Conservation (phyloP, 2,329 filamentous ascomycete genomes). For the Alternaria solani region DNA sequence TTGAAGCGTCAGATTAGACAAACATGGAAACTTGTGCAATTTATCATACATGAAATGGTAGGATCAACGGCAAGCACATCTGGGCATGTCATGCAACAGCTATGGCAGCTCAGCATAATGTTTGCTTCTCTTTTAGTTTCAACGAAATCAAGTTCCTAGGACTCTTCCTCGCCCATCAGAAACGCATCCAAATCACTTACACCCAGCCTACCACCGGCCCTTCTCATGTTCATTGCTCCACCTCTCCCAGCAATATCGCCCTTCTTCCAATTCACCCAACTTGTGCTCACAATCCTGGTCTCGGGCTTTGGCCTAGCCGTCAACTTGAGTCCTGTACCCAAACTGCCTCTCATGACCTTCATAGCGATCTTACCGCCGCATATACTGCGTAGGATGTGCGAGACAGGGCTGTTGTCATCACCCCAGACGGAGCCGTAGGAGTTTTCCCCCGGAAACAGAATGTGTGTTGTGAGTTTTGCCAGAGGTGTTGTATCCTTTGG, state of each 20-base stretch:
- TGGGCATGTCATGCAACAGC: background rate
- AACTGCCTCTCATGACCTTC: conserved; percentile 26
- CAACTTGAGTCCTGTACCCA: conserved; percentile 26
- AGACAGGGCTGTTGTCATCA: conserved; percentile 49
- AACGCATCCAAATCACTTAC: conserved; percentile 14
- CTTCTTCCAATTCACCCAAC: conserved; percentile 37
- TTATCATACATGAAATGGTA: background rate
- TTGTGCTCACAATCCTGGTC: conserved; percentile 31
- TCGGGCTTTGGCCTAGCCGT: conserved; percentile 26
- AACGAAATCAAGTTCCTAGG: background rate
- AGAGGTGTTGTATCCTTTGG: conserved; percentile 25
- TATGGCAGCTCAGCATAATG: background rate
- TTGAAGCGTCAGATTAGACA: background rate
- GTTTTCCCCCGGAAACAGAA: conserved; percentile 52
- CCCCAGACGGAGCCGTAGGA: conserved; percentile 52
- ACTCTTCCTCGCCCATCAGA: background rate
- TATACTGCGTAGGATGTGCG: conserved; percentile 49
- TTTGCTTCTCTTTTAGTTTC: background rate
- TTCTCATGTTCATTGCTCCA: background rate
- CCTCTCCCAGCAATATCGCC: background rate
- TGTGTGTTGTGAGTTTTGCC: conserved; percentile 49
- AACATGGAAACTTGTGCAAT: background rate
- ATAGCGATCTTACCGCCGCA: conserved; percentile 48
- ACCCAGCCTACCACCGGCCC: conserved; percentile 5
- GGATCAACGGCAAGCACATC: background rate